Evolutionary conservation across 1,284 basidiomycete species (phyloP), one percentile per base, ranked within the genome.

Genomic region (Irpex rosettiformis): DNA sequence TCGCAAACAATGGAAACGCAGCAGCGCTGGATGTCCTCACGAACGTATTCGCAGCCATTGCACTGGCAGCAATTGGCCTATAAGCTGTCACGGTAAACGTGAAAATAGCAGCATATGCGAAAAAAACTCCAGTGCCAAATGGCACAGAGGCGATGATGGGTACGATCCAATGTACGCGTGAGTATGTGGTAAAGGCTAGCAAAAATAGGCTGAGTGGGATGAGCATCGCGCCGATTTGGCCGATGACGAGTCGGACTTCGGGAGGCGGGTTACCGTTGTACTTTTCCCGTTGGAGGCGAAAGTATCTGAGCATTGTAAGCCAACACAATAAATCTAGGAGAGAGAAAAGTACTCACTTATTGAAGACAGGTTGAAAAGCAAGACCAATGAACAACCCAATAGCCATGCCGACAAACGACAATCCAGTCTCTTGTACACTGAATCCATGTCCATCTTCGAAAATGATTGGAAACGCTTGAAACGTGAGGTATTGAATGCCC

Each of bases 401-500:
- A 0, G 86, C 89, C 42, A 93, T 85, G 0, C 90, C 90, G 0
- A 91, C 66, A 72, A 92, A 93, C 0, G 81, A 74, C 60, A 92
- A 69, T 0, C 91, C 91, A 3, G 82, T 83, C 30, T 73, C 67
- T 65, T 89, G 83, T 21, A 77, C 70, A 61, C 76, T 80, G 70
- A 92, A 92, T 6, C 81, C 80, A 65, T 90, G 85, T 2, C 76
- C 73, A 2, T 73, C 62, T 24, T 75, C 72, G 68, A 92, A 92
- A 24, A 91, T 87, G 59, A 89, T 80, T 0, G 86, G 86, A 63
- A 89, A 89, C 0, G 84, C 85, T 62, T 86, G 79, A 70, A 92
- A 91, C 10, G 85, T 81, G 2, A 90, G 78, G 69, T 93, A 93
- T 0, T 92, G 75, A 49, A 93, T 83, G 0, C 89, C 90, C 4